These are phyloP conservation scores for Akanthomyces uredinophilus DNA, from an alignment of 2,329 filamentous ascomycete species.

Conservation along the genomic window DNA sequence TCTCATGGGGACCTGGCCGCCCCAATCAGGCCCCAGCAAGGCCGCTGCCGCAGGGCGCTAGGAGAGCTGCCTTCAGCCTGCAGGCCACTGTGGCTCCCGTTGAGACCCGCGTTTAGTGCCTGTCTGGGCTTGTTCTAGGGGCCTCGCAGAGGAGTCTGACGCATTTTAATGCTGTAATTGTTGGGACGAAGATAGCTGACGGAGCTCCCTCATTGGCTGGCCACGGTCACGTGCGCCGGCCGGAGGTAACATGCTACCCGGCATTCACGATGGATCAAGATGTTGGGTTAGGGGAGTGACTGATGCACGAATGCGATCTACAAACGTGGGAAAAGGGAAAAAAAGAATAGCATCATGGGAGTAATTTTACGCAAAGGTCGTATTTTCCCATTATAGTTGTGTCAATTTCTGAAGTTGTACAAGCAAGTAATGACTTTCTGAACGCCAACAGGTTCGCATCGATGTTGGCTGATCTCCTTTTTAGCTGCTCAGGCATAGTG, in stretches of 20 bases:
- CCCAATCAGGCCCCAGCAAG: conserved; percentile 1
- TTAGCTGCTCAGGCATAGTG: too few relatives aligned
- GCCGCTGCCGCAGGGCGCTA: conserved; percentile 5
- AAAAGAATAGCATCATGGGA: too few relatives aligned
- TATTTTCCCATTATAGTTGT: too few relatives aligned
- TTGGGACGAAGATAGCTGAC: conserved; percentile 12
- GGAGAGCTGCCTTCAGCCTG: neutral
- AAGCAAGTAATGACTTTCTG: too few relatives aligned
- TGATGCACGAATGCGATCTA: too few relatives aligned
- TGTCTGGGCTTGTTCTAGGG: neutral
- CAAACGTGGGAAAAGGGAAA: too few relatives aligned
- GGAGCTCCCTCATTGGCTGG: neutral
- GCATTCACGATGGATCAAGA: conserved; percentile 10
- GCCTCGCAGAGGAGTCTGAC: neutral
- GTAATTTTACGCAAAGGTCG: too few relatives aligned
- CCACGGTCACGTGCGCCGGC: neutral
- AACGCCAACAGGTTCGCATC: too few relatives aligned
- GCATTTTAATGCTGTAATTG: conserved; percentile 7
- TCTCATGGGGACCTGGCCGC: neutral
- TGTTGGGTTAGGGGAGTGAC: conserved; percentile 13
- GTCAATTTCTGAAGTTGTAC: too few relatives aligned
- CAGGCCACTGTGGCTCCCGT: neutral
- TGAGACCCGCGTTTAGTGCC: neutral
- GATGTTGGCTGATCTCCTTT: too few relatives aligned
- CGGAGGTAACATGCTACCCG: neutral